phyloP scores from a whole-genome alignment of 1,284 basidiomycete species.

The Ceratobasidium sp. region DNA sequence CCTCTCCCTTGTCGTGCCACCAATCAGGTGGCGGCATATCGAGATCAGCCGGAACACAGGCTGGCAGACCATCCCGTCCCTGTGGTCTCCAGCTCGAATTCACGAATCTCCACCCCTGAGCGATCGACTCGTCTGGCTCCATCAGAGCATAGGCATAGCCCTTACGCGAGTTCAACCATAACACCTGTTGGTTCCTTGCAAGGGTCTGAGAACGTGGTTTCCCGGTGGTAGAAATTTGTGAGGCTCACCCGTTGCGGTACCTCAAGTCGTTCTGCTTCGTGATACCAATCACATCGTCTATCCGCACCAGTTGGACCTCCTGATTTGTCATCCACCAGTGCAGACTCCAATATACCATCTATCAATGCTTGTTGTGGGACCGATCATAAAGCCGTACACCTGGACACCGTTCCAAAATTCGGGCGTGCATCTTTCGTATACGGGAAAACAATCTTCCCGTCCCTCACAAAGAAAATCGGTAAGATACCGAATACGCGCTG shows the following conservation, averaged over 20 bases:
- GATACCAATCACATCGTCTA: neutral
- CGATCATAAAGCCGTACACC: neutral
- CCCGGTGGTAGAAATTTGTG: neutral
- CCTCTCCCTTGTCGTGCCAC: neutral
- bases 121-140: neutral
- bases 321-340: neutral
- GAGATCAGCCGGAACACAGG: neutral
- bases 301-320: neutral
- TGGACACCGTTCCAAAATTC: slow-evolving; percentile 4
- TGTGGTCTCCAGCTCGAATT: too few relatives aligned
- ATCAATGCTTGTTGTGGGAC: neutral
- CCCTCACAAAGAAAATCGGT: slow-evolving; percentile 18
- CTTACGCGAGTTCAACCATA: neutral
- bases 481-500: neutral
- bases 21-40: neutral
- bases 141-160: neutral
- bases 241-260: neutral
- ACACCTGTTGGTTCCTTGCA: neutral
- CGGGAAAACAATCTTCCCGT: neutral
- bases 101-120: too few relatives aligned
- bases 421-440: neutral
- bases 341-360: neutral
- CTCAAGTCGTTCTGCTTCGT: neutral
- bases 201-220: too few relatives aligned
- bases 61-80: neutral